Base-by-base conservation (phyloP, 2,329 filamentous ascomycete genomes). In the Penicillium vulpinum region DNA sequence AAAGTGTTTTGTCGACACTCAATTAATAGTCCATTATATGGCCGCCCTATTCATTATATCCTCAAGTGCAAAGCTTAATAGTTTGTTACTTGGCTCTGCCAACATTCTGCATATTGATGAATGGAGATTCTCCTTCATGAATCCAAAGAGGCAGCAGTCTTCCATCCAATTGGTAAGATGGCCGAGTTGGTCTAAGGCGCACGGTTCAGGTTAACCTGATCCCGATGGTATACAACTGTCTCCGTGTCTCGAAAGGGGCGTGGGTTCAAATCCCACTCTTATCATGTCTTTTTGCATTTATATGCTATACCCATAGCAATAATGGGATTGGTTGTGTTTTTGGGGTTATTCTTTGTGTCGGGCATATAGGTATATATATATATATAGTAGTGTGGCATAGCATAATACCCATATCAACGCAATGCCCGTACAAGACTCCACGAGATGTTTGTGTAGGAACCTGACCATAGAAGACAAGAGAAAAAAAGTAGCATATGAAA, bases 181-280 rank as follows among this genome's bases (percentile, higher is more conserved):
- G 69, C 69, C 69, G 69, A 71, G 69, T 67, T 70, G 69, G 69
- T 71, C 69, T 59, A 71, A 69, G 69, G 69, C 69, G 69, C 65
- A 62, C 65, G 68, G 68, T 70, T 70, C 66, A 70, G 68, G 68
- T 67, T 52, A 43, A 65, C 64, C 62, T 66, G 62, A 62, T 61
- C 61, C 61, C 54, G 54, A 56, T 52, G 54, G 54, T 56, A 52
- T 16, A 56, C 24, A 56, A 56, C 54, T 56, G 49, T 56, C 41
- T 56, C 54, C 54, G 40, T 46, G 54, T 56, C 54, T 56, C 54
- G 54, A 22, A 56, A 56, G 54, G n/a, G 54, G 54, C 54, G 54
- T 56, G 54, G 54, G 54, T 56, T 56, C 54, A 46, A 56, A 56
- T 56, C 54, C 54, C 54, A 56, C 54, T 56, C 54, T 56, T 56